Percentiles rank a stretch among this genome's conserved stretches.
These are phyloP conservation scores for Neurospora sublineolata DNA, from an alignment of 495 filamentous ascomycete genomes.

Conservation along the genomic window DNA sequence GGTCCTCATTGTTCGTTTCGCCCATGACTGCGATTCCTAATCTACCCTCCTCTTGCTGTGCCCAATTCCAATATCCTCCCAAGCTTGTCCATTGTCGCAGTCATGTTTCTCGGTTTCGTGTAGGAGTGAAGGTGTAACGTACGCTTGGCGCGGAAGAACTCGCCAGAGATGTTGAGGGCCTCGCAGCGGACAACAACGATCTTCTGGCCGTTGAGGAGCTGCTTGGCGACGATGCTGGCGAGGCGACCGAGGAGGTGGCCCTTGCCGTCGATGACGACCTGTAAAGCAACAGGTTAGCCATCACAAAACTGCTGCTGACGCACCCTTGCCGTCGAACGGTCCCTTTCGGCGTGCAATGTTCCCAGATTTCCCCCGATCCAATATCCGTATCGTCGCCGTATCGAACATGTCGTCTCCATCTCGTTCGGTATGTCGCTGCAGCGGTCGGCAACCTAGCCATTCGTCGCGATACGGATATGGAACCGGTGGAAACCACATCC, in stretches of 20 bases:
- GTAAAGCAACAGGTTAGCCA: slow-evolving; percentile 21
- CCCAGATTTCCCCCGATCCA: neutral
- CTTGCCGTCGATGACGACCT: slow-evolving; percentile 99
- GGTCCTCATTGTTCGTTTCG: neutral
- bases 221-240: slow-evolving; percentile 97
- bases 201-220: slow-evolving; percentile 98
- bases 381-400: neutral
- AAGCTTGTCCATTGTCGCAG: neutral
- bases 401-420: neutral
- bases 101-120: slow-evolving; percentile 4
- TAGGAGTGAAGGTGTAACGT: slow-evolving; percentile 41
- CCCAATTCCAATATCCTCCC: slow-evolving; percentile 1
- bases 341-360: neutral
- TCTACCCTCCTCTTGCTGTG: neutral
- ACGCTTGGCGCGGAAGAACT: slow-evolving; percentile 99
- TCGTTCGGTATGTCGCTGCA: slow-evolving; percentile 1
- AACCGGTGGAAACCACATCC: neutral
- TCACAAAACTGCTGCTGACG: neutral
- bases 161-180: slow-evolving; percentile 98
- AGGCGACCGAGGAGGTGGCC: slow-evolving; percentile 98
- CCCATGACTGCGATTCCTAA: neutral
- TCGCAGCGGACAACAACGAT: slow-evolving; percentile 98
- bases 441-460: neutral
- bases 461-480: neutral
- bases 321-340: neutral